Base-by-base conservation (phyloP, 2,329 filamentous ascomycete genomes). In the Neodidymelliopsis sp. region DNA sequence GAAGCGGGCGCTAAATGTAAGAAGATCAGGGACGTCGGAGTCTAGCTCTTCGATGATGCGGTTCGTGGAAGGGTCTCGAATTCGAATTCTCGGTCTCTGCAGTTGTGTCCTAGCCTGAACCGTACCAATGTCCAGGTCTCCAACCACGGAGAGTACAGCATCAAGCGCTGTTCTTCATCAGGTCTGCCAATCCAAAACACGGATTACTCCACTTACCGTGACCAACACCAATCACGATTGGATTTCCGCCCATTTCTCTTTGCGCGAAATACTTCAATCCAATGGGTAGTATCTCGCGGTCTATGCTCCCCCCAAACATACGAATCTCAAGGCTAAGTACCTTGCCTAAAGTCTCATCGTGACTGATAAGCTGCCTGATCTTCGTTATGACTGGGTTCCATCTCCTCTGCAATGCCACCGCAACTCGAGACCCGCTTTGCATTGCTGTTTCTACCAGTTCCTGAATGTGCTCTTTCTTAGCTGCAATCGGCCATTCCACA, bases 401-500 rank as follows among this genome's bases (percentile, higher is more conserved):
- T 6, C 76, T 61, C 5, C 70, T 71, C 62, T 83, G 80, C 6
- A 80, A 46, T 3, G 79, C 80, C 1, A 82, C 71, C 3, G 77
- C 69, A 1, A 76, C 79, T 34, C 70, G 70, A 4, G 73, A 69
- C 1, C 72, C 72, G 12, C 72, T 74, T 27, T 66, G 46, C 39
- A 66, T 63, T 1, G 78, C 77, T 6, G 77, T 49, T 0, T 61
- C 56, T 0, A 71, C 34, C 11, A 49, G 36, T 8, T 38, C 46
- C 15, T 43, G 35, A 5, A 49, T 66, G 34, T 75, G 63, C 2
- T 58, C 53, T 2, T 73, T 46, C 27, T 67, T 74, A 3, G 67
- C 62, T 0, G 67, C 75, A 1, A 78, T 63, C 3, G 76, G 78
- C 77, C 77, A 78, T 54, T 86, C 84, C 0, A 83, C 75, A 46